These are phyloP conservation scores for Lasiosphaeria ovina DNA, from an alignment of 495 filamentous ascomycete species.

Conservation along the genomic window DNA sequence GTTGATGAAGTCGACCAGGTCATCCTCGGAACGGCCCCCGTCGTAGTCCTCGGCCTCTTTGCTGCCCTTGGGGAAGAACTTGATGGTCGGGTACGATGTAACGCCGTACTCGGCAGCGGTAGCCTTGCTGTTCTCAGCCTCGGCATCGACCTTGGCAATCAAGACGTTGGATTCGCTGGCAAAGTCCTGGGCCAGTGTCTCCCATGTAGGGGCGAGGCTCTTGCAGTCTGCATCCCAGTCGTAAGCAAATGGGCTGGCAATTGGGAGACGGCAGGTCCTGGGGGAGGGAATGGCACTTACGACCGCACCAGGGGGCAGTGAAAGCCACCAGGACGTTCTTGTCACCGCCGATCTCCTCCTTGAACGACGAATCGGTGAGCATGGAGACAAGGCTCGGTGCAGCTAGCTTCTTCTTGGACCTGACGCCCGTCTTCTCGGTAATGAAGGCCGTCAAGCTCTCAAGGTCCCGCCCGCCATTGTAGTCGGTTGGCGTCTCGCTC, in stretches of 20 bases:
- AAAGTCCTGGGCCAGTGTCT: conserved; percentile 81
- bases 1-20: conserved; percentile 81
- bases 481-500: conserved; percentile 81
- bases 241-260: conserved; percentile 25
- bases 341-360: conserved; percentile 72
- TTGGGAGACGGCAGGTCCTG: neutral
- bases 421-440: conserved; percentile 81
- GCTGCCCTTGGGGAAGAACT: conserved; percentile 92
- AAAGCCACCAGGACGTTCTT: conserved; percentile 95
- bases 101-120: conserved; percentile 76
- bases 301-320: conserved; percentile 95
- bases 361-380: conserved; percentile 78
- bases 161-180: conserved; percentile 70
- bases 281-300: conserved; percentile 57
- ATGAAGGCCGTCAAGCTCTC: conserved; percentile 82
- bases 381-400: conserved; percentile 69
- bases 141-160: conserved; percentile 92
- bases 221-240: conserved; percentile 76
- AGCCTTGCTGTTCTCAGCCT: conserved; percentile 77
- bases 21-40: conserved; percentile 73
- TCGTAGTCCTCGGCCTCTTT: conserved; percentile 69
- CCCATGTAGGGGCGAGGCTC: conserved; percentile 85
- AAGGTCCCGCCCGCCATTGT: conserved; percentile 81
- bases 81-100: conserved; percentile 90
- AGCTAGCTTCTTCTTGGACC: conserved; percentile 67